These are phyloP conservation scores for Pyracantha coccinea DNA, from an alignment of 331 rosid genomes.

Conservation along the genomic window DNA sequence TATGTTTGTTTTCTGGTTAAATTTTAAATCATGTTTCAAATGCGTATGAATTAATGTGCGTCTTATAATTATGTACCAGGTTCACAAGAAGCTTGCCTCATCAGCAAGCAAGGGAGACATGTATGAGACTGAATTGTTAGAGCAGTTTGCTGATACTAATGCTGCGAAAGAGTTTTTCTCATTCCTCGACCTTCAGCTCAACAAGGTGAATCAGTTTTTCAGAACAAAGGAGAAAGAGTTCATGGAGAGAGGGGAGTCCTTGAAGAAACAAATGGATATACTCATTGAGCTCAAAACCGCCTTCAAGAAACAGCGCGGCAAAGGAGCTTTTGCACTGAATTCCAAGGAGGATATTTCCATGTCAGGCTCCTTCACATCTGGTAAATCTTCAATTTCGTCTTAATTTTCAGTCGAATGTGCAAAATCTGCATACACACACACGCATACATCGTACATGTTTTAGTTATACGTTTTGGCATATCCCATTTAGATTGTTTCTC, in stretches of 20 bases:
- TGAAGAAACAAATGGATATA: constrained; percentile 79
- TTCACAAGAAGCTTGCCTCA: constrained; percentile 77
- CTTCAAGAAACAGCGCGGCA: constrained; percentile 36
- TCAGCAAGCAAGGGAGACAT: constrained; percentile 65
- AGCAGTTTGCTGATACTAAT: constrained; percentile 68
- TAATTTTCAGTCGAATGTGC: neutral
- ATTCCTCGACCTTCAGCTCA: constrained; percentile 76
- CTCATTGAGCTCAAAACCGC: constrained; percentile 58
- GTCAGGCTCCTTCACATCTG: constrained; percentile 67
- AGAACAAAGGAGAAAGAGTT: constrained; percentile 73
- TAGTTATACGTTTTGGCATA: neutral
- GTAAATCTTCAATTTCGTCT: constrained; percentile 13
- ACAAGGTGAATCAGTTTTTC: constrained; percentile 81
- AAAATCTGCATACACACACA: neutral
- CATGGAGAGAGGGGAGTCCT: constrained; percentile 73
- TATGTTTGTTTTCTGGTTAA: neutral
- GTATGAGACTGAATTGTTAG: constrained; percentile 90
- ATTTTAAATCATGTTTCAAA: neutral
- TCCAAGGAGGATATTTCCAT: constrained; percentile 81
- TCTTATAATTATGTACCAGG: constrained; percentile 30
- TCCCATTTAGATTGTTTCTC: neutral
- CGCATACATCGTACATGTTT: neutral
- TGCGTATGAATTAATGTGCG: neutral
- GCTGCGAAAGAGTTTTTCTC: constrained; percentile 78
- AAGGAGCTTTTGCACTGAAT: constrained; percentile 32